Percentiles rank a stretch among this genome's conserved stretches.
phyloP scores from a whole-genome alignment of 345 rosid genomes.

The Salix viminalis region DNA sequence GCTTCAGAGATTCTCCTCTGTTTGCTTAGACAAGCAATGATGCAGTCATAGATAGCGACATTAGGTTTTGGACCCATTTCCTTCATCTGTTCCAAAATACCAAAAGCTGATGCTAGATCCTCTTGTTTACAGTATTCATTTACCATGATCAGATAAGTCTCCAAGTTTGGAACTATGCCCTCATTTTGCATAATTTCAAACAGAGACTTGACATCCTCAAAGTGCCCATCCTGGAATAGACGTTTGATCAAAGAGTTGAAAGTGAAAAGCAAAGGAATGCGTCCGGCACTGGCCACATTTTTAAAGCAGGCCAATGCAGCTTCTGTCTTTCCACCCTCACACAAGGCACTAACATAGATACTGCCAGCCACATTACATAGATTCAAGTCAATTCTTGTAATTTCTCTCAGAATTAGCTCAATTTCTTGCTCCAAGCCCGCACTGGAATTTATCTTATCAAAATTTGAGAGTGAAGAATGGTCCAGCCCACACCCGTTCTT shows the following conservation, averaged over 20 bases:
- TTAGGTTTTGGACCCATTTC: constrained; percentile 52
- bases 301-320: constrained; percentile 35
- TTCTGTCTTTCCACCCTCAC: constrained; percentile 34
- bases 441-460: constrained; percentile 12
- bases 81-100: constrained; percentile 44
- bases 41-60: constrained; percentile 55
- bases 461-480: constrained; percentile 18
- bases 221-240: constrained; percentile 37
- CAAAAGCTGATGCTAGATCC: constrained; percentile 39
- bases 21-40: constrained; percentile 46
- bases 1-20: constrained; percentile 48
- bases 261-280: constrained; percentile 44
- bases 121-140: constrained; percentile 45
- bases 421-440: constrained; percentile 31
- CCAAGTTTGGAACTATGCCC: constrained; percentile 43
- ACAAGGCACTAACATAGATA: constrained; percentile 52
- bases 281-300: constrained; percentile 42
- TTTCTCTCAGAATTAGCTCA: constrained; percentile 44
- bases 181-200: constrained; percentile 39
- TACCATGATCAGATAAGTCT: constrained; percentile 51
- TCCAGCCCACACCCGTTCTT: constrained; percentile 41
- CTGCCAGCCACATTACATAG: constrained; percentile 46
- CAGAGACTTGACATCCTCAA: constrained; percentile 35
- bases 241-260: constrained; percentile 56
- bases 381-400: constrained; percentile 34